Base-by-base conservation (phyloP, 169 alveolate species). In the Condylostoma magnum region DNA sequence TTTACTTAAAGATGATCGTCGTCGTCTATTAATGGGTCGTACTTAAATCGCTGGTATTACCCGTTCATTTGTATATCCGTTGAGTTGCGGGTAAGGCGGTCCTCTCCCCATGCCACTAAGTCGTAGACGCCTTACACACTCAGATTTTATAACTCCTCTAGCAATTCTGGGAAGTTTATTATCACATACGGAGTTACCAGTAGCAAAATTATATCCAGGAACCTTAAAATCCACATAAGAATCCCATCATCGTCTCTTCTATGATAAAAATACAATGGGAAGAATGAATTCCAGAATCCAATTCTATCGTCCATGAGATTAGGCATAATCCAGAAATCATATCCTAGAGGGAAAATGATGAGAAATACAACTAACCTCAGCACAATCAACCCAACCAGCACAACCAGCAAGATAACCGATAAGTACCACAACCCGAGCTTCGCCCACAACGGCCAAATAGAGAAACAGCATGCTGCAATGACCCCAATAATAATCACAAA, bases 281-380 rank as follows among this genome's bases (percentile, higher is more conserved):
- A 4, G 27, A 67, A 51, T 12, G 65, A 20, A 33, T 67, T 65
- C 60, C 60, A 67, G 76, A 67, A 67, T 12, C 76, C 76, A 67
- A 65, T 65, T 34, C 50, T 25, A 36, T 48, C 65, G 20, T 67
- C 76, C 15, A 48, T 33, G 56, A 67, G 30, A 15, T 50, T 67
- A 31, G 76, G 76, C 38, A 67, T n/a, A 31, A 67, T 67, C 65
- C 76, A 67, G 30, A 67, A 67, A 6, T 46, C 60, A 50, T 47
- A 47, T 28, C 76, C 76, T 25, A 67, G 30, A 20, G 27, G 28
- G 31, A 47, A 67, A n/a, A 67, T 48, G 10, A 46, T 6, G 6
- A 28, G 18, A 25, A 46, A 67, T 12, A 67, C 66, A 0, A 67
- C 8, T 28, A 33, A 67, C 50, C 76, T 47, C 8, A 67, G 22